Conservation (phyloP, 2,329 filamentous ascomycete genomes). For the Capronia coronata region DNA sequence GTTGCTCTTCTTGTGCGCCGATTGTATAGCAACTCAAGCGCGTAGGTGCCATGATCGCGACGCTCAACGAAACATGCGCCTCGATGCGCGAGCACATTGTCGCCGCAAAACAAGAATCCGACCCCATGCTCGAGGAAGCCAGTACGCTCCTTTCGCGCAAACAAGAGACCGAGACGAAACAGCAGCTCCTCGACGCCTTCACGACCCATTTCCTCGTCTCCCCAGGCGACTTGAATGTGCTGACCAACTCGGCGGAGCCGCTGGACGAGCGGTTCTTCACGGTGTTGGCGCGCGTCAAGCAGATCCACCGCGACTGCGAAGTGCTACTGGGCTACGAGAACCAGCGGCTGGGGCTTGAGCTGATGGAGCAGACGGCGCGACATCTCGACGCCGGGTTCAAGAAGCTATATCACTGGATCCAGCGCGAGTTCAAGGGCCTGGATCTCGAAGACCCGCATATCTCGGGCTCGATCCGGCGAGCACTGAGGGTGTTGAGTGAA, state of each 20-base stretch:
- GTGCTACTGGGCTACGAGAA: conserved; percentile 83
- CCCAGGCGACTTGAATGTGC: conserved; percentile 66
- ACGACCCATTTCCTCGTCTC: conserved; percentile 76
- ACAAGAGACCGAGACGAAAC: conserved; percentile 69
- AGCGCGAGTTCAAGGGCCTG: conserved; percentile 83
- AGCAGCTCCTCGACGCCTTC: conserved; percentile 73
- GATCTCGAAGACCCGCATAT: conserved; percentile 94
- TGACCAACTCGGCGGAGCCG: conserved; percentile 73
- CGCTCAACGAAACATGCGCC: conserved; percentile 70
- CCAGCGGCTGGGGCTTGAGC: conserved; percentile 77
- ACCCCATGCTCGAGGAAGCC: conserved; percentile 69
- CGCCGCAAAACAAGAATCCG: conserved; percentile 67
- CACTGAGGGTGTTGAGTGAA: conserved; percentile 80
- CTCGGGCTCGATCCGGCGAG: conserved; percentile 72
- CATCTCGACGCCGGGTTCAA: conserved; percentile 85
- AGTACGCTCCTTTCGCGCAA: conserved; percentile 65
- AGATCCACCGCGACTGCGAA: conserved; percentile 81
- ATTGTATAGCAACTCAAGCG: conserved; percentile 67
- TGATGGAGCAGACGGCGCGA: conserved; percentile 85
- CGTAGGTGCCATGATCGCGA: conserved; percentile 71
- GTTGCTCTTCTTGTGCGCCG: neutral
- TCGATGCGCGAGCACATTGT: conserved; percentile 73
- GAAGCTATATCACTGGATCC: conserved; percentile 92
- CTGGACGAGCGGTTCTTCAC: conserved; percentile 81
- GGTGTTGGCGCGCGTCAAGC: conserved; percentile 70